Evolutionary conservation across 2,329 filamentous ascomycete species (phyloP).

Genomic region (Aureobasidium mangrovei): DNA sequence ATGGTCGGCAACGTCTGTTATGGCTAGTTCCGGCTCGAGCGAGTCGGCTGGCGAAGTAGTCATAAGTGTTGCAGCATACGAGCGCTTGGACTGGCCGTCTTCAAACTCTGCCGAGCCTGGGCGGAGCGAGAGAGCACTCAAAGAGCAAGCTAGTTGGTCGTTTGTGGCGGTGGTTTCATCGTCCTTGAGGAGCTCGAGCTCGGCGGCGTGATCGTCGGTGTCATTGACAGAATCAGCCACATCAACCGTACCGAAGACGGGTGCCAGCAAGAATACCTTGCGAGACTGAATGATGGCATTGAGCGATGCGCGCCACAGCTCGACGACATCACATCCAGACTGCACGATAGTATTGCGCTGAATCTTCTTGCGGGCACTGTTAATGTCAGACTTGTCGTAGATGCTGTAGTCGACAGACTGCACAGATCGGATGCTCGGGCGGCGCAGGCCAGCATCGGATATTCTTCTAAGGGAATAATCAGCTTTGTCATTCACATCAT

Average conservation of each 20-base stretch:
- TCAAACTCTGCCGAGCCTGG: neutral
- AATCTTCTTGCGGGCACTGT: slow-evolving; percentile 31
- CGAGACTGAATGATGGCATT: slow-evolving; percentile 26
- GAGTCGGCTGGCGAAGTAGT: slow-evolving; percentile 13
- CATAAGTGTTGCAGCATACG: slow-evolving; percentile 24
- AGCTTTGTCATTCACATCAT: neutral
- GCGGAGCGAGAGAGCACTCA: neutral
- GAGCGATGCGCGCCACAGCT: slow-evolving; percentile 32
- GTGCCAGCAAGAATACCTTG: slow-evolving; percentile 12
- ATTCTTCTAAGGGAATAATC: neutral
- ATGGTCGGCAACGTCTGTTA: slow-evolving; percentile 23
- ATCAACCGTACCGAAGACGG: neutral
- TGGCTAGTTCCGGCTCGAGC: slow-evolving; percentile 20
- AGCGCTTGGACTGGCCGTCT: slow-evolving; percentile 11
- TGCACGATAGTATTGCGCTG: slow-evolving; percentile 32
- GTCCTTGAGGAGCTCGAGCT: neutral
- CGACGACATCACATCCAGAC: slow-evolving; percentile 24
- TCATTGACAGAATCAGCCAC: neutral
- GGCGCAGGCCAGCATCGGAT: slow-evolving; percentile 8
- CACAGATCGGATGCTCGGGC: slow-evolving; percentile 22
- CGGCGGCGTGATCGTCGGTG: slow-evolving; percentile 1
- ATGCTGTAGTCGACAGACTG: slow-evolving; percentile 21
- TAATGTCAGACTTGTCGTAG: slow-evolving; percentile 25
- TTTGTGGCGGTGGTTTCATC: neutral
- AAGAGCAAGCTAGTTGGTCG: neutral